phyloP scores from a whole-genome alignment of 2,329 filamentous ascomycete genomes.

The Trichoderma asperellum region DNA sequence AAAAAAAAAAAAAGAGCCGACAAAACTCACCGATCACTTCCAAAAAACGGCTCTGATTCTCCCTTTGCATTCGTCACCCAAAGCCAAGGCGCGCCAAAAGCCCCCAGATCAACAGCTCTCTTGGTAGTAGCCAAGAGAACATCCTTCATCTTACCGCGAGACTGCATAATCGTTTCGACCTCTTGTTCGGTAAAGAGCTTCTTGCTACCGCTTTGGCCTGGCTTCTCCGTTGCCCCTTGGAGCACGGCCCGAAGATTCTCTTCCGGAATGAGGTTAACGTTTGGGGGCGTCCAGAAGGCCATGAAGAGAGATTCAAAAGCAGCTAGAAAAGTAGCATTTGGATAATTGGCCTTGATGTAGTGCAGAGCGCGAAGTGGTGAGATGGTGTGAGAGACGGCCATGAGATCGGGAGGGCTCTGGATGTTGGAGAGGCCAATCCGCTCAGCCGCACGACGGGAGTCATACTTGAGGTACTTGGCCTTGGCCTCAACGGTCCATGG shows the following conservation, averaged over 20 bases:
- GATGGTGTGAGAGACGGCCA: conserved; percentile 49
- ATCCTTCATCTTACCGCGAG: conserved; percentile 51
- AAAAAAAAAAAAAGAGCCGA: not conserved
- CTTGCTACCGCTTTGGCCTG: conserved; percentile 24
- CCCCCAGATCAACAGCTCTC: conserved; percentile 65
- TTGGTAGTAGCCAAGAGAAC: conserved; percentile 61
- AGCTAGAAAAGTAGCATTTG: conserved; percentile 53
- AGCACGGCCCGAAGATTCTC: conserved; percentile 53
- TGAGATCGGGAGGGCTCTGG: conserved; percentile 49
- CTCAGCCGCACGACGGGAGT: conserved; percentile 46
- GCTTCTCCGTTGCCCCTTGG: conserved; percentile 38
- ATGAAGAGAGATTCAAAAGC: conserved; percentile 60
- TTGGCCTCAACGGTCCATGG: conserved; percentile 74
- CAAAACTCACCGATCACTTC: conserved; percentile 64
- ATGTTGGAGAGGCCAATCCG: conserved; percentile 45
- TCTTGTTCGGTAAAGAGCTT: conserved; percentile 56
- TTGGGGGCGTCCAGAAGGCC: conserved; percentile 64
- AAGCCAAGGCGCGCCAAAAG: conserved; percentile 79
- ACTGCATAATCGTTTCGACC: conserved; percentile 58
- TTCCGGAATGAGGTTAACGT: conserved; percentile 62
- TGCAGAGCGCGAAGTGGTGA: conserved; percentile 68
- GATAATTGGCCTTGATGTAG: conserved; percentile 64
- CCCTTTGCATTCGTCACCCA: conserved; percentile 65
- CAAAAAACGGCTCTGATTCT: conserved; percentile 71
- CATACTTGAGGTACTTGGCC: conserved; percentile 56